Conservation (phyloP, 2,329 filamentous ascomycete genomes). For the Claviceps sorghi region DNA sequence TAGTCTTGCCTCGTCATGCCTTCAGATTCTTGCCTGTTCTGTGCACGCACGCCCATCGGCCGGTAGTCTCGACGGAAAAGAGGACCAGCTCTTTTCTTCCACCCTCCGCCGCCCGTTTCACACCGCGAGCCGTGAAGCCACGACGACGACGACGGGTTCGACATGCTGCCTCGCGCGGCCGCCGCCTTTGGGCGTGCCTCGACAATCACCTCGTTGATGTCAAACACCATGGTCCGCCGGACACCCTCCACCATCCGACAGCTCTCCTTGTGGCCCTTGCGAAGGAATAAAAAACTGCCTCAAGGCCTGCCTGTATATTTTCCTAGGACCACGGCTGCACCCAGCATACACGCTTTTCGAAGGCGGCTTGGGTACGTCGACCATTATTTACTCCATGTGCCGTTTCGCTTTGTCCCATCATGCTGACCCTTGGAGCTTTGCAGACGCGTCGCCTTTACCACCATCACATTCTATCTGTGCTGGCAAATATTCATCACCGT, state of each 20-base stretch:
- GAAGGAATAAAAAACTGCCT: slow-evolving; percentile 9
- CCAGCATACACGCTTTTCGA: slow-evolving; percentile 2
- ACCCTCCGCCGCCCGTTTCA: background rate
- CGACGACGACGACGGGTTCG: background rate
- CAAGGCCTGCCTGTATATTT: slow-evolving; percentile 21
- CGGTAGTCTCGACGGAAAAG: background rate
- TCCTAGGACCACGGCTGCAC: slow-evolving; percentile 6
- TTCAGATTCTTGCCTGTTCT: background rate
- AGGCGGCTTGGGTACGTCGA: slow-evolving; percentile 3
- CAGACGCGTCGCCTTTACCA: slow-evolving; percentile 18
- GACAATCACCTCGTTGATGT: slow-evolving; percentile 9
- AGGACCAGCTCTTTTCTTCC: background rate
- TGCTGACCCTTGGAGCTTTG: background rate
- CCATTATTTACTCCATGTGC: background rate
- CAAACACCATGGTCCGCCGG: slow-evolving; percentile 9
- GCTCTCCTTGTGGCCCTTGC: slow-evolving; percentile 20
- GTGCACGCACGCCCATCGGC: background rate
- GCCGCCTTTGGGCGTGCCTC: slow-evolving; percentile 11
- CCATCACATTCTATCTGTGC: slow-evolving; percentile 21
- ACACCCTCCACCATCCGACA: slow-evolving; percentile 7
- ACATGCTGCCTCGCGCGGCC: slow-evolving; percentile 12
- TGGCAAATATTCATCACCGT: slow-evolving; percentile 29
- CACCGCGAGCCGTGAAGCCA: background rate
- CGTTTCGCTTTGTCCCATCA: background rate
- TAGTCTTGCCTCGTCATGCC: background rate